Conservation (phyloP, 2,329 filamentous ascomycete genomes). For the Clarireedia homoeocarpa region DNA sequence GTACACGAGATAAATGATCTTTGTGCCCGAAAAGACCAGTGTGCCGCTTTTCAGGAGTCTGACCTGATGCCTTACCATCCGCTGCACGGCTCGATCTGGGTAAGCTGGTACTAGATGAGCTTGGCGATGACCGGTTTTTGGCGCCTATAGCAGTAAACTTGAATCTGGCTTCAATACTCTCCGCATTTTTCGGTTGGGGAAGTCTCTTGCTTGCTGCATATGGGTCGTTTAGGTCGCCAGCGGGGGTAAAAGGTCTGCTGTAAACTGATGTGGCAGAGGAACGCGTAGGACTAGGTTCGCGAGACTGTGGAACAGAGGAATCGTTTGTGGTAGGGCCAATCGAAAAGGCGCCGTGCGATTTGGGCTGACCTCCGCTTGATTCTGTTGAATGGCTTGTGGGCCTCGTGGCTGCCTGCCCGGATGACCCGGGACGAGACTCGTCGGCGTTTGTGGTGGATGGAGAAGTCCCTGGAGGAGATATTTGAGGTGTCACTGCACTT, state of each 20-base stretch:
- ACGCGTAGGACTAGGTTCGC: conserved; percentile 58
- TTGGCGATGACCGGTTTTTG: conserved; percentile 56
- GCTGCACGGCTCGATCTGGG: conserved; percentile 33
- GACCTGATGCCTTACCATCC: conserved; percentile 34
- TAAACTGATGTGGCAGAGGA: conserved; percentile 55
- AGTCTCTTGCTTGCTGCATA: conserved; percentile 77
- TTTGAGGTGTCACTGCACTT: conserved; percentile 59
- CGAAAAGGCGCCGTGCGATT: conserved; percentile 24
- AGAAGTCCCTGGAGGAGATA: conserved; percentile 49
- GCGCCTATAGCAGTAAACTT: conserved; percentile 62
- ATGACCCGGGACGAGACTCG: conserved; percentile 28
- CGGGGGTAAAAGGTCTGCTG: conserved; percentile 69
- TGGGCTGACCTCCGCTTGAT: conserved; percentile 12
- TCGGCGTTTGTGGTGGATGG: conserved; percentile 30
- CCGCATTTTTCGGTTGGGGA: conserved; percentile 57
- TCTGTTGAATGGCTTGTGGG: conserved; percentile 20
- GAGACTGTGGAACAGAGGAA: conserved; percentile 47
- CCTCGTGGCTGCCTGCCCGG: conserved; percentile 23
- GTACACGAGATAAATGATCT: conserved; percentile 35
- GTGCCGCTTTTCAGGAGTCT: conserved; percentile 44
- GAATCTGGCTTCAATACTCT: conserved; percentile 71
- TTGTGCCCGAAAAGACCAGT: conserved; percentile 39
- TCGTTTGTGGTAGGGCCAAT: conserved; percentile 31
- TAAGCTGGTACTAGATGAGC: conserved; percentile 43
- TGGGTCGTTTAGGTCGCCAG: conserved; percentile 74